Conservation (phyloP, 306 rosid species). For the Pterocarpus santalinus region DNA sequence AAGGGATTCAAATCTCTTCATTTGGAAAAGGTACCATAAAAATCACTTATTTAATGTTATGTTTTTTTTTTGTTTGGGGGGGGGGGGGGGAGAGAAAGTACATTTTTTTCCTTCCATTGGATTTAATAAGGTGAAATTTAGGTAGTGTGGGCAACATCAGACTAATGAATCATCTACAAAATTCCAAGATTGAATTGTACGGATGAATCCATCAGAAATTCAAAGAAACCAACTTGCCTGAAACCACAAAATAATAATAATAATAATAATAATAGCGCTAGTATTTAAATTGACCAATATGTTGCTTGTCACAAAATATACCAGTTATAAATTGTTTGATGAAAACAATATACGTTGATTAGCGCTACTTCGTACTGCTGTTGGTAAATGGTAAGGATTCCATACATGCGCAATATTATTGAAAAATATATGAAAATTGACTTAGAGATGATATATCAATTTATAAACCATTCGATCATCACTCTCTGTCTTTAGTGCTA, state of each 20-base stretch:
- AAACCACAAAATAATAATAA: neutral
- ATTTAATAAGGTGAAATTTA: too few relatives aligned
- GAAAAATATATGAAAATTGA: constrained; percentile 21
- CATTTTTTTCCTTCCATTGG: too few relatives aligned
- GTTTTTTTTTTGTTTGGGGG: too few relatives aligned
- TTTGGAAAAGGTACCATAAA: too few relatives aligned
- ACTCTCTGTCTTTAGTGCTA: neutral
- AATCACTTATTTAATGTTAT: too few relatives aligned
- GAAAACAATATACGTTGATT: neutral
- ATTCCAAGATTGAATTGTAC: too few relatives aligned
- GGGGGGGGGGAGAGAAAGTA: too few relatives aligned
- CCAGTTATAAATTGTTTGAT: neutral
- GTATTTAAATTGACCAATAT: neutral
- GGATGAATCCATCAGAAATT: too few relatives aligned
- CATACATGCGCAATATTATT: neutral
- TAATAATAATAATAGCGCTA: neutral
- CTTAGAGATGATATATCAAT: neutral
- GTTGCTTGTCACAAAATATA: neutral
- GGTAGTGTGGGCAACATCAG: too few relatives aligned
- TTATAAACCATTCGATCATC: neutral
- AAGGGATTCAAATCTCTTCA: too few relatives aligned
- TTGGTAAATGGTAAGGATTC: neutral
- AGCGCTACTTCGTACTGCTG: neutral
- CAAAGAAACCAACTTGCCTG: neutral
- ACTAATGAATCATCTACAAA: too few relatives aligned